Base-by-base conservation (phyloP, 495 filamentous ascomycete genomes). In the Aspergillus haitiensis region DNA sequence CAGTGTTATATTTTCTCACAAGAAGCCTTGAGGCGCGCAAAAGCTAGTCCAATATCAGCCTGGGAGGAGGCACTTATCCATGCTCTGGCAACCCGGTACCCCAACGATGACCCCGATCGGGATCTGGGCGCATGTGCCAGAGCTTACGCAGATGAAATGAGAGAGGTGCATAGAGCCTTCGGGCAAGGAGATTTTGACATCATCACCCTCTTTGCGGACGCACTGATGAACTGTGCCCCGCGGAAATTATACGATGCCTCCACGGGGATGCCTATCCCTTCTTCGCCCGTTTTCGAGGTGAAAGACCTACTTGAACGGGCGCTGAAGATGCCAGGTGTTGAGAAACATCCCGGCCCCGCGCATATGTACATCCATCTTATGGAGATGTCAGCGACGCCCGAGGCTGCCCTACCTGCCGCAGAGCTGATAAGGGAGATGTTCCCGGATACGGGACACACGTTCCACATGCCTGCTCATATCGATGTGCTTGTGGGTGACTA, bases 351-450 rank as follows among this genome's bases (percentile, higher is more conserved):
- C 0, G 86, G 85, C 3, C 66, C 88, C 6, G 69, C 88, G 9
- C 86, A 89, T 61, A 70, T 84, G 2, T 88, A 88, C 62, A 88
- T 88, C 44, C 86, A 89, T 64, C 75, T 87, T 3, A 84, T 87
- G 71, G 86, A 89, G 63, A 88, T 88, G 86, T 88, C 85, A 0
- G 61, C 67, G 0, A 78, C 73, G 5, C 85, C 86, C 0, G 86
- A 87, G 56, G 52, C 66, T 0, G 86, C 81, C 0, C 65, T 88
- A 2, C 65, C 70, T 5, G 75, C 75, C 0, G 84, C 84, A 0
- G 82, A 88, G 57, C 69, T 75, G 31, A 75, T 89, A n/a, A 80
- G 84, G 3, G 74, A 75, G 9, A 76, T 88, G 0, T 75, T 86
- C 15, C 86, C 86, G 0, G 84, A 88, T 56, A 74, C 82, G 0